A percentile compares a stretch with the other conserved stretches of the same genome.
phyloP scores from a whole-genome alignment of 345 rosid species.

The Combretum micranthum region DNA sequence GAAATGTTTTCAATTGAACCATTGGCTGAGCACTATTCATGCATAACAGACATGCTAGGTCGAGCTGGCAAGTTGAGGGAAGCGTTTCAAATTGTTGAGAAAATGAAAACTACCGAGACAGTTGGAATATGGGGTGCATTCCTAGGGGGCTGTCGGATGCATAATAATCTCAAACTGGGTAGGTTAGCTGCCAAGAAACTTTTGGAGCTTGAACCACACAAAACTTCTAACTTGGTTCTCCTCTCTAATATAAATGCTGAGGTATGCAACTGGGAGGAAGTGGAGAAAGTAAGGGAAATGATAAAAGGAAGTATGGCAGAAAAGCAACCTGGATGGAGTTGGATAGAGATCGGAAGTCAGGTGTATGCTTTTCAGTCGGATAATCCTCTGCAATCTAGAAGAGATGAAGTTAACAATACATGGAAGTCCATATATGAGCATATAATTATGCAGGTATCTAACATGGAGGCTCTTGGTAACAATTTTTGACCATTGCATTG shows the following conservation, averaged over 20 bases:
- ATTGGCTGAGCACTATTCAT: slow-evolving; percentile 16
- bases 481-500: too few relatives aligned
- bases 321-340: slow-evolving; percentile 17
- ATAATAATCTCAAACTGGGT: slow-evolving; percentile 8
- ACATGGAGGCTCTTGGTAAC: too few relatives aligned
- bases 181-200: slow-evolving; percentile 13
- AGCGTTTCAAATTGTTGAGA: slow-evolving; percentile 10
- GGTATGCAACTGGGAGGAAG: slow-evolving; percentile 17
- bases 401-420: slow-evolving; percentile 6
- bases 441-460: too few relatives aligned
- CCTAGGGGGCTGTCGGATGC: slow-evolving; percentile 12
- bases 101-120: background rate
- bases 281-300: slow-evolving; percentile 4
- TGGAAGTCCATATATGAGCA: slow-evolving; percentile 1
- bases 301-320: slow-evolving; percentile 3
- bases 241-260: slow-evolving; percentile 10
- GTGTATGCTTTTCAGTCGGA: slow-evolving; percentile 4
- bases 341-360: slow-evolving; percentile 16
- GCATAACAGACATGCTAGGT: slow-evolving; percentile 20
- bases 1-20: slow-evolving; percentile 7
- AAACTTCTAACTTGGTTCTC: slow-evolving; percentile 11
- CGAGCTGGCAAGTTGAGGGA: slow-evolving; percentile 17
- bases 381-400: slow-evolving; percentile 1
- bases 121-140: slow-evolving; percentile 14
- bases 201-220: slow-evolving; percentile 9